Evolutionary conservation across 306 rosid species (phyloP).

Genomic region (Castanopsis chinensis): DNA sequence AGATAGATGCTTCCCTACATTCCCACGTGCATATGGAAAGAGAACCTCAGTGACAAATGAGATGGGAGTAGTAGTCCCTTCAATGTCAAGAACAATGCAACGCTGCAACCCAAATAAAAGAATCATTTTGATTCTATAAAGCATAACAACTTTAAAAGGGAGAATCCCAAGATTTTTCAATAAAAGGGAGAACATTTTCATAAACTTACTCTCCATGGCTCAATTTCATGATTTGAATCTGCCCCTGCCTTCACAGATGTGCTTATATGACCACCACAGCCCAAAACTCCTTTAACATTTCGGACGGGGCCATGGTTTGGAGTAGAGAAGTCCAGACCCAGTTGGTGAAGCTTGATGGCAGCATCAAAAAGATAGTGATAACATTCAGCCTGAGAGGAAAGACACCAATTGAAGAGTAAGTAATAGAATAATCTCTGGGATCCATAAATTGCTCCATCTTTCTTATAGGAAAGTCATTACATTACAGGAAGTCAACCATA

Average conservation of each 20-base stretch:
- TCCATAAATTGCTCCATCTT: neutral
- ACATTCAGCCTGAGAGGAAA: constrained; percentile 70
- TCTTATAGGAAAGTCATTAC: neutral
- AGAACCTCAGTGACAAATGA: constrained; percentile 93
- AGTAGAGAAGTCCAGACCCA: constrained; percentile 84
- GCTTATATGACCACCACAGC: constrained; percentile 38
- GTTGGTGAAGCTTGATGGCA: constrained; percentile 80
- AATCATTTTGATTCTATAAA: constrained; percentile 3
- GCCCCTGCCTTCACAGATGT: constrained; percentile 56
- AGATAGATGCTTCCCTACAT: constrained; percentile 81
- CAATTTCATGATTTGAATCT: constrained; percentile 36
- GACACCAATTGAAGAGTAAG: constrained; percentile 22
- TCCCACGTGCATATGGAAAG: constrained; percentile 88
- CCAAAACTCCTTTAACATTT: constrained; percentile 47
- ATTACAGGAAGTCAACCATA: neutral
- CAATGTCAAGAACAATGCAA: constrained; percentile 93
- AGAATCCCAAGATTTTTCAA: constrained; percentile 7
- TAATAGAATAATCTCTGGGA: constrained; percentile 12
- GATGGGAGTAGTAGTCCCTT: constrained; percentile 97
- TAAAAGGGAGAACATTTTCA: constrained; percentile 13
- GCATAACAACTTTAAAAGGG: constrained; percentile 2
- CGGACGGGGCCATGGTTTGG: constrained; percentile 68
- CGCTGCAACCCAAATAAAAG: constrained; percentile 48
- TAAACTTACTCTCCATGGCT: constrained; percentile 50
- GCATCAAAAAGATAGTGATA: constrained; percentile 94